Percentiles rank a stretch among this genome's conserved stretches.
Evolutionary conservation across 2,329 filamentous ascomycete species (phyloP).

Genomic region (Colletotrichum cereale): DNA sequence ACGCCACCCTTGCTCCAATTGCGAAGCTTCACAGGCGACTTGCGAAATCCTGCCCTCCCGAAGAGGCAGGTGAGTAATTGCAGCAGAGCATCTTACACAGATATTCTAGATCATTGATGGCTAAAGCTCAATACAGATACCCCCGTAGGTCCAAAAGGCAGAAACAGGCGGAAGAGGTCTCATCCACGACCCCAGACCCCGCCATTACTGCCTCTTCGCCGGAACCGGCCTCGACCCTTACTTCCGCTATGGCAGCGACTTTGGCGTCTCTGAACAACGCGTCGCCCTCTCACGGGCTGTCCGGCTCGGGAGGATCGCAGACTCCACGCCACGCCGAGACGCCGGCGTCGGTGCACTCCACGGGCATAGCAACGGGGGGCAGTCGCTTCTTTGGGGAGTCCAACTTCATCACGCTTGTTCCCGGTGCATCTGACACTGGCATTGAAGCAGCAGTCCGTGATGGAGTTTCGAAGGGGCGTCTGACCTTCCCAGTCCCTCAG

Average conservation of each 20-base stretch:
- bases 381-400: conserved; percentile 54
- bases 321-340: conserved; percentile 33
- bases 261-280: conserved; percentile 26
- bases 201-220: neutral
- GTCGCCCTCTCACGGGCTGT: conserved; percentile 30
- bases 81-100: neutral
- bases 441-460: conserved; percentile 9
- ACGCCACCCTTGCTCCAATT: conserved; percentile 42
- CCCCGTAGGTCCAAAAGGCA: conserved; percentile 37
- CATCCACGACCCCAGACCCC: conserved; percentile 18
- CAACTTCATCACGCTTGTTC: conserved; percentile 53
- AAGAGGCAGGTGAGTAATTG: conserved; percentile 31
- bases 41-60: conserved; percentile 42
- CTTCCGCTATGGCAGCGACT: conserved; percentile 25
- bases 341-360: conserved; percentile 22
- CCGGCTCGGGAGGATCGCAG: conserved; percentile 11
- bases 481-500: conserved; percentile 39
- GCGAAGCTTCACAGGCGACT: conserved; percentile 31
- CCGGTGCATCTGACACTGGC: conserved; percentile 14
- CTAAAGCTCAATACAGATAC: conserved; percentile 30
- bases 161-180: neutral
- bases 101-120: neutral
- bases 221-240: conserved; percentile 7
- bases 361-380: conserved; percentile 10
- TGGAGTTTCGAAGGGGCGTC: conserved; percentile 32